These are phyloP conservation scores for Obelidium mucronatum DNA, from an alignment of 192 early-diverging fungal species.

Conservation along the genomic window DNA sequence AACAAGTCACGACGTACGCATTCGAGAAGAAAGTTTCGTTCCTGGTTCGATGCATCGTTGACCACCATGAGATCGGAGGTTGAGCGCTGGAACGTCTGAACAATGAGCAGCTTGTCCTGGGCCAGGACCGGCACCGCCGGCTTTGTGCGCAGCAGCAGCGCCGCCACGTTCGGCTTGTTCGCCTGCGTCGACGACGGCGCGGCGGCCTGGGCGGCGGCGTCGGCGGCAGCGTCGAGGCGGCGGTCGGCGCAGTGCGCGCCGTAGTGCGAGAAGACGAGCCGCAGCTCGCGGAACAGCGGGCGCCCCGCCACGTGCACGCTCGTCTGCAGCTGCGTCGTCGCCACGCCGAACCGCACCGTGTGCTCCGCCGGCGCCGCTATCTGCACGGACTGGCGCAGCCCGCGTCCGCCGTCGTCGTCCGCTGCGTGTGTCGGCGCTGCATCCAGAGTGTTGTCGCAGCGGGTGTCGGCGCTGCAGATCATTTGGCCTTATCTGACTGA, in stretches of 20 bases:
- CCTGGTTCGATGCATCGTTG: constrained; percentile 70
- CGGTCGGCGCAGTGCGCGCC: not conserved
- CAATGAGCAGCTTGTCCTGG: constrained; percentile 67
- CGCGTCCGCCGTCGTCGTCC: too few species aligned
- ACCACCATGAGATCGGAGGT: constrained; percentile 79
- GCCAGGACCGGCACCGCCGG: not conserved
- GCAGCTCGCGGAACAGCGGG: constrained; percentile 64
- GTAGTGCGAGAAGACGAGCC: constrained; percentile 70
- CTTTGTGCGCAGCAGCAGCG: too few species aligned
- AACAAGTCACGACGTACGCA: constrained; percentile 59
- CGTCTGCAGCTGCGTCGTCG: constrained; percentile 3
- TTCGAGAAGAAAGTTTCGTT: constrained; percentile 83
- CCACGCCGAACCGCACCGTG: not conserved
- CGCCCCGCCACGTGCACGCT: constrained; percentile 50
- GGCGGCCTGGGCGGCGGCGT: not conserved
- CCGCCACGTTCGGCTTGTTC: not conserved
- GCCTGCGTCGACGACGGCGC: not conserved
- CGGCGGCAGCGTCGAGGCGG: constrained; percentile 38
- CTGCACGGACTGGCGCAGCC: too few species aligned
- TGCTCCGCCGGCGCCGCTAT: not conserved
- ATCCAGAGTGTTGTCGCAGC: too few species aligned
- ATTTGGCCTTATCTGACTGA: too few species aligned
- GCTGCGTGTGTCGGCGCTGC: too few species aligned
- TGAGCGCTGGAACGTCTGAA: constrained; percentile 85
- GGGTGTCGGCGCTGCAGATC: too few species aligned